Evolutionary conservation across 805 yeast genomes (phyloP), one percentile per base, ranked within the genome.

Genomic region (Candida pseudofarinosa): DNA sequence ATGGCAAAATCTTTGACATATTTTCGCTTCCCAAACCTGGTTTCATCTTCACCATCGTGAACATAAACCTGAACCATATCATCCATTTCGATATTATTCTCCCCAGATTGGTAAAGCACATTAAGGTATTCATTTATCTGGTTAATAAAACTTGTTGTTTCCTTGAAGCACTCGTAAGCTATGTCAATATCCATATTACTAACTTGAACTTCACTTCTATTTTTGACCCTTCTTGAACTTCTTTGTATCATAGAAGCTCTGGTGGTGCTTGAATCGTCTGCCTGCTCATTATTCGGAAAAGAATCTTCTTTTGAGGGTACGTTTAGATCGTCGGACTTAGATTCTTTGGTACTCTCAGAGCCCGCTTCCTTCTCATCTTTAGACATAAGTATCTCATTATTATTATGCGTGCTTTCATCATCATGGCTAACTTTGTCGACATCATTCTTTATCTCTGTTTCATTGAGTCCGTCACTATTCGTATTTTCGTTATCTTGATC

Each of bases 141-240:
- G 4, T 52, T 49, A 40, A 59, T 54, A 41, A 63, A 65, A 3
- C 40, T 35, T 19, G 49, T 54, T 2, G 67, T 57, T 38, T 62
- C 69, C 14, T 44, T 41, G 45, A 63, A 67, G 39, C 54, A 59
- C 3, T 44, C 50, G 12, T 38, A 39, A 44, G 49, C 46, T n/a
- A 66, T 38, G 17, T 49, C 54, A 10, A 62, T 48, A 6, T 53
- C 58, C 1, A 50, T 37, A 12, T 52, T 58, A 14, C 46, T 48
- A 35, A 31, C 23, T 14, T 16, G 30, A 5, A 19, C 36, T 3
- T 44, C 36, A 30, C 39, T 28, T 48, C 71, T 3, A 44, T 49
- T 18, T 56, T 57, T 14, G 61, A 67, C 54, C 35, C 72, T 39
- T 39, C 63, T 60, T 0, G 71, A 66, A 1, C 66, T 48, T 34